Conservation (phyloP, 257 asterid species). For the Hygrophila difformis region DNA sequence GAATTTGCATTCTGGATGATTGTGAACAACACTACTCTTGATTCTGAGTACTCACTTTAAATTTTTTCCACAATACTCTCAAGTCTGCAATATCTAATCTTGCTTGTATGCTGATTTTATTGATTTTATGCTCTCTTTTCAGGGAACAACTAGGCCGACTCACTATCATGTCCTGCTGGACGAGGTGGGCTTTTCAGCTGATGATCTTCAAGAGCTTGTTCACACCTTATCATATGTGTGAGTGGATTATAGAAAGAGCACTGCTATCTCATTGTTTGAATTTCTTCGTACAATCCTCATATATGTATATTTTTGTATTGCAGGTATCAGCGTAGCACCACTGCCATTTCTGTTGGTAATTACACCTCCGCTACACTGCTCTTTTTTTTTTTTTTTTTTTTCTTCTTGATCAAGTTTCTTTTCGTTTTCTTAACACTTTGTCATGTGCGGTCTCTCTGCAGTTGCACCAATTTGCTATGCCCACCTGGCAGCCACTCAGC, state of each 20-base stretch:
- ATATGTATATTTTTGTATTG: neutral
- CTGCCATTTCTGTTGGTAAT: conserved; percentile 90
- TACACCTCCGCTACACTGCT: neutral
- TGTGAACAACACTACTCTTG: too few species aligned
- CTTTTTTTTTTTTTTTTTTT: neutral
- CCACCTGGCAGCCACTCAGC: conserved; percentile 87
- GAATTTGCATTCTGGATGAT: too few species aligned
- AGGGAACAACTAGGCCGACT: conserved; percentile 93
- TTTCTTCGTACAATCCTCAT: too few species aligned
- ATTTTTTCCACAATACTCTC: too few species aligned
- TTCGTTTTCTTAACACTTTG: neutral
- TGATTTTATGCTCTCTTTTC: neutral
- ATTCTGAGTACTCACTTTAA: too few species aligned
- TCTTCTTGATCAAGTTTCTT: neutral
- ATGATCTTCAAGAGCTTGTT: conserved; percentile 87
- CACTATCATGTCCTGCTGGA: conserved; percentile 78
- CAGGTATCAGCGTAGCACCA: conserved; percentile 95
- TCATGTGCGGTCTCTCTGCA: conserved; percentile 21
- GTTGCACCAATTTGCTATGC: conserved; percentile 95
- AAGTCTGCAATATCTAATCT: neutral
- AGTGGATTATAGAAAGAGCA: conserved; percentile 29
- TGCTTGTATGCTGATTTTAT: neutral
- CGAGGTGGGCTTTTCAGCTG: conserved; percentile 73
- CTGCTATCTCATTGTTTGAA: too few species aligned
- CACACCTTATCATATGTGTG: conserved; percentile 87